Evolutionary conservation across 768 basidiomycete species (phyloP).

Genomic region (Mycena olivaceomarginata): DNA sequence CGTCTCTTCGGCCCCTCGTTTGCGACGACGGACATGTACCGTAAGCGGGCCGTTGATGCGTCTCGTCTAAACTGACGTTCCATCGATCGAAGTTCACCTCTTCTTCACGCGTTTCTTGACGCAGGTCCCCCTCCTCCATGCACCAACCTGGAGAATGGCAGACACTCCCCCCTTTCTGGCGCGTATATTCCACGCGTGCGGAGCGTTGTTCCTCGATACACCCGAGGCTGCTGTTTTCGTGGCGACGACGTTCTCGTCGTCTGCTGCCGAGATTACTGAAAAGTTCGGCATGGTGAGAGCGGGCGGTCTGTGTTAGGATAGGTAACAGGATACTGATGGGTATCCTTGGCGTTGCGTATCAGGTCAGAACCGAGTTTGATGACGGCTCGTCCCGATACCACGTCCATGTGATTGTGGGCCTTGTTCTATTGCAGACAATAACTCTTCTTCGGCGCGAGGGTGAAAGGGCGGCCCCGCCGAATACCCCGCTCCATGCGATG

Average conservation of each 20-base stretch:
- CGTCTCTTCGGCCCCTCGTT: not conserved
- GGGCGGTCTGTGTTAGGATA: conserved; percentile 46
- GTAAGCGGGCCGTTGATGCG: not conserved
- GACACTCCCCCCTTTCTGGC: conserved; percentile 70
- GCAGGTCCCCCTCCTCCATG: conserved; percentile 77
- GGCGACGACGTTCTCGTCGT: conserved; percentile 62
- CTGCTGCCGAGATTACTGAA: conserved; percentile 67
- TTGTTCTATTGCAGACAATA: conserved; percentile 73
- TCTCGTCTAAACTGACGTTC: not conserved
- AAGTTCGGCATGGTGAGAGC: conserved; percentile 67
- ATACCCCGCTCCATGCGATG: conserved; percentile 71
- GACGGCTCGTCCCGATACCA: conserved; percentile 49
- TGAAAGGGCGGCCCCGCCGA: conserved; percentile 47
- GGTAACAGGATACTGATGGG: not conserved
- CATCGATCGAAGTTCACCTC: too few species aligned
- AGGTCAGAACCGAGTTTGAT: conserved; percentile 3
- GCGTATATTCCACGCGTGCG: conserved; percentile 78
- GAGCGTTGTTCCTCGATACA: conserved; percentile 74
- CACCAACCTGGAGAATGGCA: conserved; percentile 68
- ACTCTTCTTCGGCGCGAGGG: conserved; percentile 71
- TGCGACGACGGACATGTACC: conserved; percentile 1
- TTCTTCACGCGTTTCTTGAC: conserved; percentile 55
- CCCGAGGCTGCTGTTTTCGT: conserved; percentile 53
- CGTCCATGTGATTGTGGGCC: conserved; percentile 66
- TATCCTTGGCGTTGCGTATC: not conserved